phyloP scores from a whole-genome alignment of 2,329 filamentous ascomycete species.

The Phialocephala sp. region DNA sequence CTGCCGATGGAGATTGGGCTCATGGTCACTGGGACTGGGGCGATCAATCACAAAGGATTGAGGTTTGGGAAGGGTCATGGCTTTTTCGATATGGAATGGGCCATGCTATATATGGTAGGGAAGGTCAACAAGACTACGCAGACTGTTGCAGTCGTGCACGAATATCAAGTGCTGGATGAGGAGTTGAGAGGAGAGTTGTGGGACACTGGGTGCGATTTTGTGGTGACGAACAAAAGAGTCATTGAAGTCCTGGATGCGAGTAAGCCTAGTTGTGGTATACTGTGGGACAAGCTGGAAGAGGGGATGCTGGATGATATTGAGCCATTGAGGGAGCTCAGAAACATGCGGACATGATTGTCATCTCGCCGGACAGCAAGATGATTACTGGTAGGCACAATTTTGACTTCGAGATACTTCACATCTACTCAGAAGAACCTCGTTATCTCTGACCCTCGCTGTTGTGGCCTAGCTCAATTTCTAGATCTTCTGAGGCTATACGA shows the following conservation, averaged over 20 bases:
- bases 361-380: too few species aligned
- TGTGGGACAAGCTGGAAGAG: slow-evolving; percentile 46
- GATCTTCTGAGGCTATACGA: too few species aligned
- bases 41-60: slow-evolving; percentile 47
- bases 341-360: neutral
- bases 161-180: slow-evolving; percentile 49
- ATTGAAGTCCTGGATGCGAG: slow-evolving; percentile 39
- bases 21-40: slow-evolving; percentile 49
- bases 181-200: slow-evolving; percentile 45
- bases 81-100: slow-evolving; percentile 52
- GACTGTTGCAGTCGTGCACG: slow-evolving; percentile 47
- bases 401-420: too few species aligned
- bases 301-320: slow-evolving; percentile 47
- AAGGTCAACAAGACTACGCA: slow-evolving; percentile 39
- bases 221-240: slow-evolving; percentile 46
- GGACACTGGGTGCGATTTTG: slow-evolving; percentile 50
- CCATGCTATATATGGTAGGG: slow-evolving; percentile 45
- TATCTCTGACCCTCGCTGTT: too few species aligned
- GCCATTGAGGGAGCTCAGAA: slow-evolving; percentile 26
- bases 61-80: slow-evolving; percentile 49
- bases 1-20: slow-evolving; percentile 41
- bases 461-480: too few species aligned
- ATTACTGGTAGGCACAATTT: neutral
- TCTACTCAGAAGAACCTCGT: too few species aligned
- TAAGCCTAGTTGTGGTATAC: slow-evolving; percentile 46